Percentiles rank a stretch among this genome's conserved stretches.
phyloP scores from a whole-genome alignment of 306 rosid genomes.

The Prunus davidiana region DNA sequence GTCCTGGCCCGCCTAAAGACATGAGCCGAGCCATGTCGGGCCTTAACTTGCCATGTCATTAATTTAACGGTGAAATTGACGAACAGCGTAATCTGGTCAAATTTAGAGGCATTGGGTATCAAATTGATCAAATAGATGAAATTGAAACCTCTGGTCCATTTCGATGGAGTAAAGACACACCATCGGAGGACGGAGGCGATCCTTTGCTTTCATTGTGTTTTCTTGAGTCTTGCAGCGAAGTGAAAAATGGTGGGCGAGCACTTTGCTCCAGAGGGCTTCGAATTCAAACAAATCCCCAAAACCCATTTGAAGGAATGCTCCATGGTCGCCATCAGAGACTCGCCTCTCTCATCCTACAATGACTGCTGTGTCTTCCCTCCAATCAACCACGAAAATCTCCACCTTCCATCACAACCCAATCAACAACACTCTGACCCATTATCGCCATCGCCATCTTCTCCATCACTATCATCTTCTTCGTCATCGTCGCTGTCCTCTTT shows the following conservation, averaged over 20 bases:
- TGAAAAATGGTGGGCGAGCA: background rate
- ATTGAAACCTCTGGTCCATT: no score
- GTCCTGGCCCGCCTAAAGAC: no score
- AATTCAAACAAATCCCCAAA: background rate
- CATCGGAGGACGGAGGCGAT: background rate
- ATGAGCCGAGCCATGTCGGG: no score
- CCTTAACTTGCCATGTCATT: no score
- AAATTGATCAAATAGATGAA: no score
- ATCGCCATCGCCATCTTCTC: conserved; percentile 14
- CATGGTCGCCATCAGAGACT: conserved; percentile 40
- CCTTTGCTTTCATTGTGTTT: background rate
- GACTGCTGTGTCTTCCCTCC: conserved; percentile 50
- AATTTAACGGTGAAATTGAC: no score
- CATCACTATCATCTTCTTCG: conserved; percentile 3
- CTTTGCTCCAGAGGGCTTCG: background rate
- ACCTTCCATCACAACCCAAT: background rate
- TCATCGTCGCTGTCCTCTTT: conserved; percentile 28
- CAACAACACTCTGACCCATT: conserved; percentile 3
- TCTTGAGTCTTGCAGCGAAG: background rate
- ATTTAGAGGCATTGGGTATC: no score
- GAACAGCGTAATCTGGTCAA: no score
- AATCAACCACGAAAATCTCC: conserved; percentile 46
- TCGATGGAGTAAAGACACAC: no score
- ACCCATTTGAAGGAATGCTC: conserved; percentile 23
- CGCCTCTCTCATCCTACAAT: conserved; percentile 7